Base-by-base conservation (phyloP, 1,284 basidiomycete species). In the Termitomyces sp. region DNA sequence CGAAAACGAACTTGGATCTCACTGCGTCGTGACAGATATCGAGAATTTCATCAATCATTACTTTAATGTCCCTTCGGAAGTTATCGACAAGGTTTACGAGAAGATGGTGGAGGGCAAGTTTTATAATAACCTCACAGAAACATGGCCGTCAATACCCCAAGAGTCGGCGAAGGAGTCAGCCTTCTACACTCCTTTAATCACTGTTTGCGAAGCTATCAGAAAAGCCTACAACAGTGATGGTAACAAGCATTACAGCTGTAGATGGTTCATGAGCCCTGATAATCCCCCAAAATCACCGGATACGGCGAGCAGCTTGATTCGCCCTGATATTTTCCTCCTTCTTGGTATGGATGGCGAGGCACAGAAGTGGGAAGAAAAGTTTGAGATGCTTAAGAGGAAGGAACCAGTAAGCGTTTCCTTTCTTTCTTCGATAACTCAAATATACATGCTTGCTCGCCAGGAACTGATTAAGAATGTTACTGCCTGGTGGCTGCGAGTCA, bases 321-420 rank as follows among this genome's bases (percentile, higher is more conserved):
- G 49, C 5, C 49, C 49, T 11, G 49, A 50, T 38, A 13, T 45
- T n/a, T 28, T 50, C 9, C 33, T 37, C 26, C 41, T 50, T 8
- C 34, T 44, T 6, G 39, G 48, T 1, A 49, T 45, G 42, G 19
- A 39, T 3, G 21, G 31, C 6, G 42, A 50, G 5, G 42, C 16
- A 3, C 14, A 35, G 33, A 6, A 45, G 13, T 50, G 49, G 49
- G 24, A 50, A 9, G 34, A 24, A 30, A 26, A 31, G 30, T 10
- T 50, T 21, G 26, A 43, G 6, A 5, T 2, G 9, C n/a, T 50
- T 21, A 26, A 43, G 6, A 5, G n/a, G 9, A 34, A 5, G 14
- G 16, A 19, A 16, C 16, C 9, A 14, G 39, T 49, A 28, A 16
- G 34, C n/a, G 1, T 40, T 5, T 28, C 26, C 11, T 21, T 28